These are phyloP conservation scores for Verticillium nonalfalfae DNA, from an alignment of 2,329 filamentous ascomycete genomes.

Conservation along the genomic window DNA sequence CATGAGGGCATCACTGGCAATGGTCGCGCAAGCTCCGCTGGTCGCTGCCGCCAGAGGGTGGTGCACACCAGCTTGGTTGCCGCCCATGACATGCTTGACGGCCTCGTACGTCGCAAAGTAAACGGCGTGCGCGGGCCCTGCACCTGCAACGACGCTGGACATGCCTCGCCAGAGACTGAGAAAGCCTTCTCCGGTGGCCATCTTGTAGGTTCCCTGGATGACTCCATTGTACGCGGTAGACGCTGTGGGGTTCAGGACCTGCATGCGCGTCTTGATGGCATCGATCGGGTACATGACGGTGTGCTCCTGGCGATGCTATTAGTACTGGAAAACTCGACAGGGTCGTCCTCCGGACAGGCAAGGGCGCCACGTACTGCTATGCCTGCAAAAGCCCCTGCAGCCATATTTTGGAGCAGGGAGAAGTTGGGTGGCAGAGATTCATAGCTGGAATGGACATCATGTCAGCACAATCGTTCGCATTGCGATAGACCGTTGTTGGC, in stretches of 20 bases:
- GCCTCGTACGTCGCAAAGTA: slow-evolving; percentile 98
- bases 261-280: slow-evolving; percentile 98
- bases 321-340: not conserved
- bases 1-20: slow-evolving; percentile 97
- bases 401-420: slow-evolving; percentile 90
- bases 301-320: slow-evolving; percentile 62
- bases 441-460: slow-evolving; percentile 50
- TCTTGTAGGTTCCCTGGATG: slow-evolving; percentile 86
- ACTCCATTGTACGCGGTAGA: slow-evolving; percentile 83
- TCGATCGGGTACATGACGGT: slow-evolving; percentile 99
- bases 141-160: slow-evolving; percentile 92
- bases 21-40: slow-evolving; percentile 90
- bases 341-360: no score
- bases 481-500: not conserved
- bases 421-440: slow-evolving; percentile 93
- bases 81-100: slow-evolving; percentile 93
- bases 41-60: slow-evolving; percentile 94
- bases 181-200: slow-evolving; percentile 83
- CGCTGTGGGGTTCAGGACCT: slow-evolving; percentile 80
- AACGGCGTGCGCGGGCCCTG: slow-evolving; percentile 92
- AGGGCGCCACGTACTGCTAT: slow-evolving; percentile 63
- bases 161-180: slow-evolving; percentile 93
- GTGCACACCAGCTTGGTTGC: slow-evolving; percentile 80
- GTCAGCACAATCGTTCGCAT: not conserved
- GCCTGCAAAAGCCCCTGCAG: slow-evolving; percentile 91